Percentiles rank a stretch among this genome's conserved stretches.
These are phyloP conservation scores for Rhodotorula sp. DNA, from an alignment of 1,284 basidiomycete species.

Conservation along the genomic window DNA sequence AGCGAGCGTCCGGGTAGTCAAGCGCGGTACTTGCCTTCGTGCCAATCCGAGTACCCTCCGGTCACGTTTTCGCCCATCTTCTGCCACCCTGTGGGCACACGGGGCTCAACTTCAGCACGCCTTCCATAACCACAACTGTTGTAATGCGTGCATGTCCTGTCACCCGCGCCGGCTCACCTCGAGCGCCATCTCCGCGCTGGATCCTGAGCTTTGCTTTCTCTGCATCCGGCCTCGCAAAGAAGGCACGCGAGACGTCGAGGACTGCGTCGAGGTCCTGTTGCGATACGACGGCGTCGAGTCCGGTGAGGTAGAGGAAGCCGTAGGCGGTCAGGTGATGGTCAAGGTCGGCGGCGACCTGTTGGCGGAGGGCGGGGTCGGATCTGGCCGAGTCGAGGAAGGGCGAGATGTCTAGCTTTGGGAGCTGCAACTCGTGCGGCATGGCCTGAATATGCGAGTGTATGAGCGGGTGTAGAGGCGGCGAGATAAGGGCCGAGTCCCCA, in stretches of 20 bases:
- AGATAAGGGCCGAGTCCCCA: no score
- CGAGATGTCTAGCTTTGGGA: slow-evolving; percentile 49
- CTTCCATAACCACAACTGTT: not conserved
- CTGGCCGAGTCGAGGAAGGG: slow-evolving; percentile 36
- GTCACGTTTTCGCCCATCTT: slow-evolving; percentile 75
- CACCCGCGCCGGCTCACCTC: slow-evolving; percentile 34
- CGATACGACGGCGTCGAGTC: slow-evolving; percentile 59
- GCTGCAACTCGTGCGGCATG: slow-evolving; percentile 17
- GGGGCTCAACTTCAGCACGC: no score
- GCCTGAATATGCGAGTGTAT: not conserved
- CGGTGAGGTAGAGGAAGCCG: slow-evolving; percentile 76
- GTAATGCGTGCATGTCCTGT: not conserved
- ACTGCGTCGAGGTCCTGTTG: slow-evolving; percentile 65
- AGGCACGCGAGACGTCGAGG: slow-evolving; percentile 61
- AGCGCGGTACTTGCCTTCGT: slow-evolving; percentile 10
- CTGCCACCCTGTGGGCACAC: slow-evolving; percentile 42
- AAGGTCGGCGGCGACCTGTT: slow-evolving; percentile 46
- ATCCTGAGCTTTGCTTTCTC: slow-evolving; percentile 70
- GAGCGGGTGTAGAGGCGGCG: not conserved
- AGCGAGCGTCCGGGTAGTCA: no score
- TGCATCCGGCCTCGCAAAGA: slow-evolving; percentile 66
- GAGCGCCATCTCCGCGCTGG: slow-evolving; percentile 54
- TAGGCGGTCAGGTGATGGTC: slow-evolving; percentile 71
- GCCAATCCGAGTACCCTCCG: slow-evolving; percentile 58
- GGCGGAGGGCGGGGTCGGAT: not conserved